phyloP scores from a whole-genome alignment of 2,329 filamentous ascomycete genomes.

The Cladosporium austrohemisphaericum region DNA sequence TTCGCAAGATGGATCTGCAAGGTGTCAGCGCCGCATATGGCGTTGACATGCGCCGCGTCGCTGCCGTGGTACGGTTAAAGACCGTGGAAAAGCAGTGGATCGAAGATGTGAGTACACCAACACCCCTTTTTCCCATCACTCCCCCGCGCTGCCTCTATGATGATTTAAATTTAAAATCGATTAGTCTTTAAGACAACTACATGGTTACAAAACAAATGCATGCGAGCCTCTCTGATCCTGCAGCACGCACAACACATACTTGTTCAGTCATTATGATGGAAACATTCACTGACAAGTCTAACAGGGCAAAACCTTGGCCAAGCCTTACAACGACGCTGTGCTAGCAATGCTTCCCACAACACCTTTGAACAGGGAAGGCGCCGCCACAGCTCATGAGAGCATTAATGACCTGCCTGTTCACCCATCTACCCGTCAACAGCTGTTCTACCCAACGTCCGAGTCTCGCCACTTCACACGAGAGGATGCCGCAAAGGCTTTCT shows the following conservation, averaged over 20 bases:
- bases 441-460: slow-evolving; percentile 62
- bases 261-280: slow-evolving; percentile 14
- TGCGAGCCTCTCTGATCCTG: slow-evolving; percentile 68
- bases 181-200: slow-evolving; percentile 99
- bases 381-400: slow-evolving; percentile 51
- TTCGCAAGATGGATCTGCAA: slow-evolving; percentile 65
- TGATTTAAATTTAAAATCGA: slow-evolving; percentile 77
- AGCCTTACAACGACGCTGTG: slow-evolving; percentile 72
- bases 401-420: slow-evolving; percentile 64
- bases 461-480: slow-evolving; percentile 61
- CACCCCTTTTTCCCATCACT: slow-evolving; percentile 6
- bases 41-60: slow-evolving; percentile 79
- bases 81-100: slow-evolving; percentile 78
- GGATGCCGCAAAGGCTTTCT: slow-evolving; percentile 62
- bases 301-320: slow-evolving; percentile 73
- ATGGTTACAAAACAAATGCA: slow-evolving; percentile 82
- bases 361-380: slow-evolving; percentile 38
- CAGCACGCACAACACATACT: slow-evolving; percentile 2
- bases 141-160: slow-evolving; percentile 45
- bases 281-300: slow-evolving; percentile 16
- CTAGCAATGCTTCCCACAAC: slow-evolving; percentile 75
- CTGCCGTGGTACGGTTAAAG: slow-evolving; percentile 79
- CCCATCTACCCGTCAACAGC: slow-evolving; percentile 50
- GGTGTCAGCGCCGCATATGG: slow-evolving; percentile 72
- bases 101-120: slow-evolving; percentile 60